Percentiles rank a stretch among this genome's conserved stretches.
Evolutionary conservation across 768 basidiomycete genomes (phyloP).

Genomic region (Hygrocybe coccinea): DNA sequence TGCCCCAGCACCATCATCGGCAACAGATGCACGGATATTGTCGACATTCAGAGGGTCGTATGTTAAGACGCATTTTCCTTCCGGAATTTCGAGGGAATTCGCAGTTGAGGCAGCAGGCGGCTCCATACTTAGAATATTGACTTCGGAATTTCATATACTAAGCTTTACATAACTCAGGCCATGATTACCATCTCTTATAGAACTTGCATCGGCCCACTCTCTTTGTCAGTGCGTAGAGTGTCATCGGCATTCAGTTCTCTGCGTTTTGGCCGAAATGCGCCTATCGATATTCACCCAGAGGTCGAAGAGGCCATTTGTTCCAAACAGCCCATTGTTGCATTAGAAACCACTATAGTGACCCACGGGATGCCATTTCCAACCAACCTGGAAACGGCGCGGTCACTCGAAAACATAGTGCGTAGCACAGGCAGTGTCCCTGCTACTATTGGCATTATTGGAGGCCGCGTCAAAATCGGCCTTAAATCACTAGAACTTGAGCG

Average conservation of each 20-base stretch:
- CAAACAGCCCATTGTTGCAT: constrained; percentile 71
- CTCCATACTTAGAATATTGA: too few relatives aligned
- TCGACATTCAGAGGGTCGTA: constrained; percentile 53
- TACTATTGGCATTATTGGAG: constrained; percentile 80
- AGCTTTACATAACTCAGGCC: too few relatives aligned
- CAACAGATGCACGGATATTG: constrained; percentile 56
- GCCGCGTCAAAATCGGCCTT: constrained; percentile 84
- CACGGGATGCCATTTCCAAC: constrained; percentile 86
- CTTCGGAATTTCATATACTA: too few relatives aligned
- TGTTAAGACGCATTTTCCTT: constrained; percentile 56
- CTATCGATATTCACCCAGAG: constrained; percentile 75
- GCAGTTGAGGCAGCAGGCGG: constrained; percentile 38
- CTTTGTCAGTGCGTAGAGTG: background rate
- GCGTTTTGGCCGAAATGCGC: constrained; percentile 21
- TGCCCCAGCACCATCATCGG: constrained; percentile 63
- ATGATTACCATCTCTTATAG: background rate
- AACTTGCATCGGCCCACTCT: background rate
- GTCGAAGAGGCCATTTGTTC: constrained; percentile 71
- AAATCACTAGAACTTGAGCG: constrained; percentile 56
- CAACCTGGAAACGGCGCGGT: constrained; percentile 65
- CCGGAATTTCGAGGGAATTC: constrained; percentile 35
- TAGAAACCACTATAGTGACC: constrained; percentile 89
- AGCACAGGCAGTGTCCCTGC: constrained; percentile 78
- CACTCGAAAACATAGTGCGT: constrained; percentile 71
- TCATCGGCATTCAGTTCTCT: background rate